phyloP scores from a whole-genome alignment of 2,329 filamentous ascomycete species.

The Coniella lustricola region DNA sequence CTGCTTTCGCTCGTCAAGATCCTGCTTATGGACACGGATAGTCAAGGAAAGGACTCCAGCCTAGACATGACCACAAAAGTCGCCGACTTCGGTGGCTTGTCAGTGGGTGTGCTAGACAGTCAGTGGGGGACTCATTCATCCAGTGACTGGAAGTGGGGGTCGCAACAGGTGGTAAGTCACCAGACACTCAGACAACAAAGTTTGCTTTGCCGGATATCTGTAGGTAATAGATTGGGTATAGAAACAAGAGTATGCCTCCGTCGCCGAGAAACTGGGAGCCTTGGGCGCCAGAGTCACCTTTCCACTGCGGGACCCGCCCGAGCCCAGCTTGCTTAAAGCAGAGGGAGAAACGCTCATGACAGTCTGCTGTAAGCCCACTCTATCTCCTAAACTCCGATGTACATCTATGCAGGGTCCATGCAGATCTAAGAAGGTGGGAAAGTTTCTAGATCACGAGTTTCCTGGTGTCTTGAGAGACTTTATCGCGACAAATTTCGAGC shows the following conservation, averaged over 20 bases:
- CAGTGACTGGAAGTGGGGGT: conserved; percentile 17
- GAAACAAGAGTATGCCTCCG: conserved; percentile 15
- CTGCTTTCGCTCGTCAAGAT: conserved; percentile 14
- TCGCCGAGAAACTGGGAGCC: conserved; percentile 11
- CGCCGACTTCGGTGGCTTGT: conserved; percentile 10
- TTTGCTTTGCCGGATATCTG: neutral
- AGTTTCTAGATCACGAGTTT: conserved; percentile 14
- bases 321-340: conserved; percentile 5
- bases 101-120: conserved; percentile 17
- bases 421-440: no score
- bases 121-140: conserved; percentile 16
- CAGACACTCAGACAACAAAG: neutral
- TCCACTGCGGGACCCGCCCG: conserved; percentile 10
- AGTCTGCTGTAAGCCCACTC: conserved; percentile 15
- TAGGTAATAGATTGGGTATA: neutral
- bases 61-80: neutral
- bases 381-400: neutral
- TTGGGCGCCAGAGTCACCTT: conserved; percentile 16
- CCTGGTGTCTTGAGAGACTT: conserved; percentile 9
- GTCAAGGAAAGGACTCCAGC: neutral
- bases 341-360: conserved; percentile 15
- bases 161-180: conserved; percentile 14
- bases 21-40: conserved; percentile 8
- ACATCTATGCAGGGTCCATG: no score
- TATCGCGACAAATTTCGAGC: conserved; percentile 14